Base-by-base conservation (phyloP, 2,329 filamentous ascomycete genomes). In the Fusarium newnesense region DNA sequence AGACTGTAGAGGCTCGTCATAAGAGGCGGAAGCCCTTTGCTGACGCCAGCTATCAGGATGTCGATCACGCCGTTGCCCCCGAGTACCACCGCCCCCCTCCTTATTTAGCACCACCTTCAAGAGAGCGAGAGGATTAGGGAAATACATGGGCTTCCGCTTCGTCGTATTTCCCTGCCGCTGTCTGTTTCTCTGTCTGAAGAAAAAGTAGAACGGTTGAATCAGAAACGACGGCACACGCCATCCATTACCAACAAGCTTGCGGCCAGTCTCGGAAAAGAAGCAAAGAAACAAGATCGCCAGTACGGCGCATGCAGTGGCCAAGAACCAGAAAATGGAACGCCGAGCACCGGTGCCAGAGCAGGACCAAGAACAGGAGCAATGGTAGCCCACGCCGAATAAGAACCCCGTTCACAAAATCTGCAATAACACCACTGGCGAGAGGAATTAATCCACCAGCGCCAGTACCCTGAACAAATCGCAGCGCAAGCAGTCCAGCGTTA, bases 161-260 rank as follows among this genome's bases (percentile, higher is more conserved):
- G 2, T 24, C 1, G 10, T 7, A 2, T 18, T 15, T 7, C 0
- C 15, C 30, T 32, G 21, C 15, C 12, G 10, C 7, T 18, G 13
- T 3, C 18, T 49, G 13, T 4, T 7, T 10, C 15, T 2, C 2
- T 2, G 7, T 3, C 1, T n/a, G 15, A 34, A 19, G 4, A 11
- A 34, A 10, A 24, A 1, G 21, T 18, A 50, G 7, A 50, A 8
- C 0, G 28, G 46, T 18, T 24, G 28, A n/a, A 28, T 32, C 7
- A 32, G 7, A 5, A 7, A 7, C 5, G 46, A 30, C 2, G 46
- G 46, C 15, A 6, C 15, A 4, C 1, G 10, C 3, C 21, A 32
- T 34, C 46, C 28, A 7, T 34, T 34, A 9, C 30, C 46, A 19
- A 50, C 30, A 24, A 50, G 28, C 10, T 50, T 50, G 12, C 15